phyloP scores from a whole-genome alignment of 1,139 yeast genomes.

The Candida tropicalis region DNA sequence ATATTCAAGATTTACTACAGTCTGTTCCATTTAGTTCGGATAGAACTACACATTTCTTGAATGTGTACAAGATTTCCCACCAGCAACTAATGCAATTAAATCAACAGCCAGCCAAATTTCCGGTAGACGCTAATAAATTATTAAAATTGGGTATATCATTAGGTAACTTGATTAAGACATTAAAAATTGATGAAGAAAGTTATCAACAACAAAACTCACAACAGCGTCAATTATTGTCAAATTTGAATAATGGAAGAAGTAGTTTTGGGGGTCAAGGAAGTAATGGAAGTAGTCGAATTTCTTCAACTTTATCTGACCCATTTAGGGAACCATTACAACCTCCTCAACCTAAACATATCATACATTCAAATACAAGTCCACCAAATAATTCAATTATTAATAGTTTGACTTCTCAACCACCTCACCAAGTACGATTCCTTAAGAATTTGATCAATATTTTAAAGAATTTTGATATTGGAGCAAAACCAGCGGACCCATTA shows the following conservation, averaged over 20 bases:
- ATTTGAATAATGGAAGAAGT: slow-evolving; percentile 7
- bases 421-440: slow-evolving; percentile 39
- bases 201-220: slow-evolving; percentile 18
- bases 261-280: neutral
- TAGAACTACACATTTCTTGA: slow-evolving; percentile 25
- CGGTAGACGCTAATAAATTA: slow-evolving; percentile 41
- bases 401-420: slow-evolving; percentile 21
- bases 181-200: slow-evolving; percentile 39
- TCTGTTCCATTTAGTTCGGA: slow-evolving; percentile 39
- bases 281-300: slow-evolving; percentile 3
- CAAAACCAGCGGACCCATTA: slow-evolving; percentile 9
- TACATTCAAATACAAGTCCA: slow-evolving; percentile 13
- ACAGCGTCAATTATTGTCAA: slow-evolving; percentile 13
- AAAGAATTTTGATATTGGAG: slow-evolving; percentile 47
- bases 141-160: slow-evolving; percentile 47
- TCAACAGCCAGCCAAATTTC: slow-evolving; percentile 26
- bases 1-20: slow-evolving; percentile 30
- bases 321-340: slow-evolving; percentile 9
- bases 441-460: slow-evolving; percentile 36
- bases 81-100: slow-evolving; percentile 29
- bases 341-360: slow-evolving; percentile 10
- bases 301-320: slow-evolving; percentile 8
- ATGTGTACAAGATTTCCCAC: slow-evolving; percentile 36
- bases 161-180: slow-evolving; percentile 43
- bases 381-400: neutral